Conservation (phyloP, 2,329 filamentous ascomycete genomes). For the Hypoxylon sp. region DNA sequence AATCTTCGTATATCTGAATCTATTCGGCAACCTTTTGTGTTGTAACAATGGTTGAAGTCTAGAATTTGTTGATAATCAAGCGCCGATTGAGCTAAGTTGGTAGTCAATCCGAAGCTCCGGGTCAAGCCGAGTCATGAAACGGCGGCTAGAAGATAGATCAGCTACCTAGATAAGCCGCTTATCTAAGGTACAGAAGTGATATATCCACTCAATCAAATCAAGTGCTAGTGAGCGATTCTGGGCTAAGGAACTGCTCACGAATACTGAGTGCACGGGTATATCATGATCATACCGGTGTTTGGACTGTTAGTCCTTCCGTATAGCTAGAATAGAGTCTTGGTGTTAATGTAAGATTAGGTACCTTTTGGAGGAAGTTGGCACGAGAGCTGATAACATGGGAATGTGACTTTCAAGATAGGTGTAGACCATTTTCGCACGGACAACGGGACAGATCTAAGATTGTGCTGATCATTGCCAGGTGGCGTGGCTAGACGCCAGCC, state of each 20-base stretch:
- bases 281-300: not conserved
- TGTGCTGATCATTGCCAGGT: slow-evolving; percentile 13
- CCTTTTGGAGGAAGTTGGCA: not conserved
- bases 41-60: not conserved
- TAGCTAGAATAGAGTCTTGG: not conserved
- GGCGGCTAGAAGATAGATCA: not conserved
- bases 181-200: not conserved
- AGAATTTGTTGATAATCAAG: slow-evolving; percentile 6
- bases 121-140: slow-evolving; percentile 1
- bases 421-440: slow-evolving; percentile 16
- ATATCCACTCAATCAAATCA: not conserved
- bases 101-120: slow-evolving; percentile 11
- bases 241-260: not conserved
- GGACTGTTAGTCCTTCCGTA: not conserved
- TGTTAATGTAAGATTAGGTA: not conserved
- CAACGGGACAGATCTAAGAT: slow-evolving; percentile 36
- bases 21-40: not conserved
- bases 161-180: too few relatives aligned
- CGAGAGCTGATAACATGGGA: slow-evolving; percentile 1
- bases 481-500: not conserved
- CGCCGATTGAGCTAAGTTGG: slow-evolving; percentile 6
- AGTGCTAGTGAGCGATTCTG: not conserved
- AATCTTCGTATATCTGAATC: not conserved
- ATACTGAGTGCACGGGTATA: not conserved
- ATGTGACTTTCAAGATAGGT: slow-evolving; percentile 9